Conservation (phyloP, 495 filamentous ascomycete species). For the Aspergillus carlsbadensis region DNA sequence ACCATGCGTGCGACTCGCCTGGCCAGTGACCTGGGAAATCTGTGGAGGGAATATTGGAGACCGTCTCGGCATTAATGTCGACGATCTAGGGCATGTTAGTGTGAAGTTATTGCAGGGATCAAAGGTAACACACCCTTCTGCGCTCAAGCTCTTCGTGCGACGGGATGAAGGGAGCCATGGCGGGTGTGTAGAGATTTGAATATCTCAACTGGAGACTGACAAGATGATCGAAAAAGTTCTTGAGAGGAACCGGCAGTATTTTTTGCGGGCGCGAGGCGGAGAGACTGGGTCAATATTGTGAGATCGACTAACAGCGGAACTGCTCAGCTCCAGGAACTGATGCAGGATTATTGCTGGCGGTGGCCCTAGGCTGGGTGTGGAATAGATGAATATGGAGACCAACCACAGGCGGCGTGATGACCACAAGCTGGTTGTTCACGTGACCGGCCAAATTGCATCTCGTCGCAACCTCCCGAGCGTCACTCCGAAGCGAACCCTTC, state of each 20-base stretch:
- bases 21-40: conserved; percentile 91
- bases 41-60: conserved; percentile 81
- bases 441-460: conserved; percentile 43
- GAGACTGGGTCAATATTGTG: conserved; percentile 8
- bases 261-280: conserved; percentile 33
- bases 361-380: conserved; percentile 4
- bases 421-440: conserved; percentile 36
- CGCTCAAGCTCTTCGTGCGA: conserved; percentile 51
- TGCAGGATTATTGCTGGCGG: background rate
- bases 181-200: conserved; percentile 14
- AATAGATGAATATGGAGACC: conserved; percentile 28
- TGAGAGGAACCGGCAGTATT: conserved; percentile 42
- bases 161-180: conserved; percentile 48
- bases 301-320: conserved; percentile 16
- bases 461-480: conserved; percentile 38
- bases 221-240: conserved; percentile 32
- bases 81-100: conserved; percentile 62
- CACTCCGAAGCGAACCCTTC: conserved; percentile 29
- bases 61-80: conserved; percentile 80
- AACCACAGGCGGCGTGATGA: conserved; percentile 45
- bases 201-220: conserved; percentile 15
- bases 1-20: conserved; percentile 87
- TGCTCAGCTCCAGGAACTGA: background rate
- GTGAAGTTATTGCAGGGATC: conserved; percentile 8
- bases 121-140: conserved; percentile 43